Base-by-base conservation (phyloP, 108 stramenopile genomes). In the Pelagomonas calceolata region DNA sequence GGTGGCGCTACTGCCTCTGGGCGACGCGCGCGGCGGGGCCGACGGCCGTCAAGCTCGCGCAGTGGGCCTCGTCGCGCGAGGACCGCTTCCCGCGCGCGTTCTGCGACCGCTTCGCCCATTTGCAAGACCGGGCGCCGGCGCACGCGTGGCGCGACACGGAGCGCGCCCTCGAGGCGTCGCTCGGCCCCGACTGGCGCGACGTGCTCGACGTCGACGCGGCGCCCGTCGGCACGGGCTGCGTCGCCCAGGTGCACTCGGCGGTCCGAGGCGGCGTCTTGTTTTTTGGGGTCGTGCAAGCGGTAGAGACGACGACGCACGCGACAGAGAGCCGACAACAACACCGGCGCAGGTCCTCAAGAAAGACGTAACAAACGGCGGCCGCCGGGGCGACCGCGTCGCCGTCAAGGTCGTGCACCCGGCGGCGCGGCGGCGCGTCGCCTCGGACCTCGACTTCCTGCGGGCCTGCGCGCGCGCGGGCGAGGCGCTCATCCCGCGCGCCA, bases 401-500 rank as follows among this genome's bases (percentile, higher is more conserved):
- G 39, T 43, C 39, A 43, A 43, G 39, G 89, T 94, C 0, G 84
- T 90, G 69, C 94, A 94, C 82, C 94, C 94, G 4, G 75, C 81
- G 30, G 91, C 92, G 32, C 87, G 83, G 79, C 67, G 74, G 30
- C 77, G 77, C 29, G 81, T 90, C 43, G 84, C 80, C 31, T 77
- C 80, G 63, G 94, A 95, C 69, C 88, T 94, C 77, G 91, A 91
- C 67, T 70, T 95, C 63, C 72, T 95, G 69, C 76, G 76, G 75
- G 85, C 84, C 70, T 45, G 87, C 34, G 89, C 91, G 4, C 70
- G 73, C 16, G 79, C 79, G 65, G 46, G 92, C 36, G 90, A 95
- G 60, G 66, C n/a, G 66, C 63, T 29, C 43, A 76, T 29, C 21
- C 30, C 76, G 45, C 51, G 73, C 30, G 66, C 81, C 17, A 76